Evolutionary conservation across 2,329 filamentous ascomycete genomes (phyloP).

Genomic region (Paecilomyces niveus): DNA sequence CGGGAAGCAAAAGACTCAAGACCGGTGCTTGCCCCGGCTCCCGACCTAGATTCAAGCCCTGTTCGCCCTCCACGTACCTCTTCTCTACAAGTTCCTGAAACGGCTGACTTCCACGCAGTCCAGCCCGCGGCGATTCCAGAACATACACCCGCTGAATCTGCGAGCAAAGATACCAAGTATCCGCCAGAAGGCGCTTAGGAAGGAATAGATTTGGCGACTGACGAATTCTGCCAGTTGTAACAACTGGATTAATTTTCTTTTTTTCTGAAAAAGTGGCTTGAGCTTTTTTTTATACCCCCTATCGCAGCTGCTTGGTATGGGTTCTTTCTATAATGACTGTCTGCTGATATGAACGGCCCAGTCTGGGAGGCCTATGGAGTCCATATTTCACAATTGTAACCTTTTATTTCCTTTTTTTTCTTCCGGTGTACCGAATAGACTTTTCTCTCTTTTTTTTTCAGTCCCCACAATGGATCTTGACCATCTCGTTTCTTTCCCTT

Average conservation of each 20-base stretch:
- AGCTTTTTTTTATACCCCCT: neutral
- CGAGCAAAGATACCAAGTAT: neutral
- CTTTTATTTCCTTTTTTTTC: neutral
- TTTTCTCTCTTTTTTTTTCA: neutral
- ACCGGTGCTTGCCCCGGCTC: conserved; percentile 22
- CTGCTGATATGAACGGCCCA: neutral
- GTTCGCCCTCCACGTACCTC: conserved; percentile 32
- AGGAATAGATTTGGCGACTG: neutral
- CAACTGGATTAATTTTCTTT: neutral
- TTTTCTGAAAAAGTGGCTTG: neutral
- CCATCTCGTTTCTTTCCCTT: neutral
- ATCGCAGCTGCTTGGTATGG: neutral
- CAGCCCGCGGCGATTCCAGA: neutral
- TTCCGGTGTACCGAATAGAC: neutral
- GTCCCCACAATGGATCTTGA: neutral
- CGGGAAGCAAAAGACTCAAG: conserved; percentile 9
- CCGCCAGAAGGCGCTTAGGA: neutral
- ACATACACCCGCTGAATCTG: neutral
- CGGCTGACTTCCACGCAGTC: neutral
- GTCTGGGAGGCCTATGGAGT: neutral
- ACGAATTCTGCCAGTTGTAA: neutral
- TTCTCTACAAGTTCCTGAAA: conserved; percentile 19
- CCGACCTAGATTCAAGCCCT: conserved; percentile 23
- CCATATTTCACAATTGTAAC: neutral
- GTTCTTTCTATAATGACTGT: neutral